Conservation (phyloP, 306 rosid species). For the Sicyos baderoa region DNA sequence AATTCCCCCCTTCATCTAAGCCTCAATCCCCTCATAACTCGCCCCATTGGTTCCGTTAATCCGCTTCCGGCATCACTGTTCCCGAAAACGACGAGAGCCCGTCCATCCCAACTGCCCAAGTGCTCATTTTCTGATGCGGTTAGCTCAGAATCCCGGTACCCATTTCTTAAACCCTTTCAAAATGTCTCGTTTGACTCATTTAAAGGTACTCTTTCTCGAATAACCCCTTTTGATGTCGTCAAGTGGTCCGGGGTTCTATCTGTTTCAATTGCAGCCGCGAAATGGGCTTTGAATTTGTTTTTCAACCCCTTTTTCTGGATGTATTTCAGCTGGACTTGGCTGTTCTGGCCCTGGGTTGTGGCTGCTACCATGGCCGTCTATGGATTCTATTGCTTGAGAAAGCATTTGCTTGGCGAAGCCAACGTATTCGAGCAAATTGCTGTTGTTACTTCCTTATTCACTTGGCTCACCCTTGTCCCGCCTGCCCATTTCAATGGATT, state of each 20-base stretch:
- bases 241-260: constrained; percentile 64
- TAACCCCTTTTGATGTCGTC: constrained; percentile 62
- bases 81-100: constrained; percentile 26
- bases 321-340: constrained; percentile 95
- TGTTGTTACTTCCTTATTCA: constrained; percentile 63
- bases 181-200: constrained; percentile 45
- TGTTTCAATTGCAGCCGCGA: constrained; percentile 49
- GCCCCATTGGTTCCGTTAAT: constrained; percentile 23
- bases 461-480: constrained; percentile 95
- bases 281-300: constrained; percentile 49
- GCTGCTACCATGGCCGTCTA: constrained; percentile 47
- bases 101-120: constrained; percentile 27
- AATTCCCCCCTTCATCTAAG: constrained; percentile 24
- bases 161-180: constrained; percentile 37
- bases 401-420: constrained; percentile 57
- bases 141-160: constrained; percentile 42
- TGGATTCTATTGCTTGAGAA: constrained; percentile 59
- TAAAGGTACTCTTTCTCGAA: constrained; percentile 36
- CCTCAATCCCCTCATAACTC: constrained; percentile 26
- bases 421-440: constrained; percentile 67
- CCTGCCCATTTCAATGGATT: constrained; percentile 80
- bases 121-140: constrained; percentile 41
- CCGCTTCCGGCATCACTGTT: constrained; percentile 22
- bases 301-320: constrained; percentile 87
- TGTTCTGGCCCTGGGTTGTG: constrained; percentile 85